A percentile compares a stretch with the other conserved stretches of the same genome.
Evolutionary conservation across 331 rosid species (phyloP).

Genomic region (Acacia concinna): DNA sequence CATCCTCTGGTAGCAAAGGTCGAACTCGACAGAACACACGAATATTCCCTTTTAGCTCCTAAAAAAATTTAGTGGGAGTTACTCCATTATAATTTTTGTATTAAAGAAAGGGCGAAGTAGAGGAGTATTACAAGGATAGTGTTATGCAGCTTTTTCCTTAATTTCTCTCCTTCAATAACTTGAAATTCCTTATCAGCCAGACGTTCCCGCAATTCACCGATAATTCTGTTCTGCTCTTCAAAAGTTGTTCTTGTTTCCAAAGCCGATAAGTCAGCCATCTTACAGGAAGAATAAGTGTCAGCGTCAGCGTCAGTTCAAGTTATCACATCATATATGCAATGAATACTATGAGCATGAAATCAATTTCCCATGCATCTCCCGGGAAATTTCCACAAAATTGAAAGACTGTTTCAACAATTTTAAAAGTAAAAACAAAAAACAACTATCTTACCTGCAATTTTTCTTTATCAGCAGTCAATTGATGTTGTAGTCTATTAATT

Average conservation of each 20-base stretch:
- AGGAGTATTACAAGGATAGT: slow-evolving; percentile 63
- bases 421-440: not conserved
- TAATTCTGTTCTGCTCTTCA: slow-evolving; percentile 61
- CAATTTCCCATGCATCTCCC: not conserved
- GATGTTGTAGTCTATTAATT: slow-evolving; percentile 51
- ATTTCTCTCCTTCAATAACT: slow-evolving; percentile 72
- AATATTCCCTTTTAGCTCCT: slow-evolving; percentile 96
- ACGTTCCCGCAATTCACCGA: slow-evolving; percentile 55
- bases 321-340: not conserved
- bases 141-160: slow-evolving; percentile 78
- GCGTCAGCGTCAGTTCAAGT: not conserved
- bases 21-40: slow-evolving; percentile 96
- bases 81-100: not conserved
- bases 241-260: slow-evolving; percentile 50
- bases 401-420: not conserved
- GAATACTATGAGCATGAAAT: slow-evolving; percentile 6
- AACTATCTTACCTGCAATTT: slow-evolving; percentile 55
- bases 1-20: slow-evolving; percentile 85
- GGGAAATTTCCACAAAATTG: not conserved
- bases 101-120: not conserved
- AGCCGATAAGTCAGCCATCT: slow-evolving; percentile 65
- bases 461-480: slow-evolving; percentile 61
- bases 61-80: not conserved
- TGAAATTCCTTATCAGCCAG: slow-evolving; percentile 63
- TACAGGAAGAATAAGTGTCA: not conserved